These are phyloP conservation scores for Gossypium bickii DNA, from an alignment of 345 rosid species.

Conservation along the genomic window DNA sequence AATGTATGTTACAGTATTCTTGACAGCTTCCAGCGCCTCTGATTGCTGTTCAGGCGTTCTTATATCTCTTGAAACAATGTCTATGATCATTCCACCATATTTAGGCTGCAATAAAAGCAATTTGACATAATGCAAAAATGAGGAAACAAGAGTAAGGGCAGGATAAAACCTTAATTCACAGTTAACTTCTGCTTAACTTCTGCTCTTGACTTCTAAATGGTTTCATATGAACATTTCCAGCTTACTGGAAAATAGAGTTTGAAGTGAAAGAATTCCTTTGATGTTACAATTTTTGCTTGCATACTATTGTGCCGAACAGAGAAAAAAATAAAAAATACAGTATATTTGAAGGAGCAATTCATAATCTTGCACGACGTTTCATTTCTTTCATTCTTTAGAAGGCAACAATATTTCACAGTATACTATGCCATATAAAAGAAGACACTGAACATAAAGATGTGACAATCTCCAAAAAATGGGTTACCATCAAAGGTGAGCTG, in stretches of 20 bases:
- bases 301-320: not conserved
- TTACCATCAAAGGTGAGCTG: not conserved
- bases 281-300: not conserved
- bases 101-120: constrained; percentile 40
- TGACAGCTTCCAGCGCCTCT: constrained; percentile 42
- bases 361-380: not conserved
- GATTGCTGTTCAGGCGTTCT: constrained; percentile 43
- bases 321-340: not conserved
- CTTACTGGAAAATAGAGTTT: not conserved
- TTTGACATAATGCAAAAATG: not conserved
- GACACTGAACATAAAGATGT: not conserved
- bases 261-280: not conserved
- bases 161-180: not conserved
- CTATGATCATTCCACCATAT: constrained; percentile 63
- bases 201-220: not conserved
- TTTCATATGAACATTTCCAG: not conserved
- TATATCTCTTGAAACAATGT: constrained; percentile 53
- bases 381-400: not conserved
- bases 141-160: not conserved
- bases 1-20: constrained; percentile 40
- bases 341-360: not conserved
- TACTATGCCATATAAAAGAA: not conserved
- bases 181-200: not conserved
- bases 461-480: not conserved
- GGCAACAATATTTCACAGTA: not conserved